Conservation (phyloP, 2,329 filamentous ascomycete genomes). For the Cladosporium oxysporum region DNA sequence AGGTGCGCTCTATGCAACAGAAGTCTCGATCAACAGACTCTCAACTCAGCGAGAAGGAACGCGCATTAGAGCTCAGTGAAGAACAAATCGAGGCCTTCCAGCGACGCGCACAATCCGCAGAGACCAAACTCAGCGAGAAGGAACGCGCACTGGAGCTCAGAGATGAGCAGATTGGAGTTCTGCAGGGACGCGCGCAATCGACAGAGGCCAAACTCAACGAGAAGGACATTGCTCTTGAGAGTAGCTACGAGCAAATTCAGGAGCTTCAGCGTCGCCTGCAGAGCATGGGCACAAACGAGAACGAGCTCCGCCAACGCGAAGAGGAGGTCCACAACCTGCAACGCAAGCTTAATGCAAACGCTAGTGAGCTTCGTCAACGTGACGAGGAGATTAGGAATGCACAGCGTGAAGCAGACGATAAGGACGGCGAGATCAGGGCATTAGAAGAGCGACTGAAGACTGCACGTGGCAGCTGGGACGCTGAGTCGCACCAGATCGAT, state of each 20-base stretch:
- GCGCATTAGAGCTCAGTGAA: slow-evolving; percentile 19
- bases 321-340: slow-evolving; percentile 28
- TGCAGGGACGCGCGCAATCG: slow-evolving; percentile 5
- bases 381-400: slow-evolving; percentile 64
- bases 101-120: slow-evolving; percentile 21
- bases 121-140: slow-evolving; percentile 36
- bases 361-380: slow-evolving; percentile 32
- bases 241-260: slow-evolving; percentile 33
- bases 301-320: slow-evolving; percentile 13
- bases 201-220: slow-evolving; percentile 33
- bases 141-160: slow-evolving; percentile 38
- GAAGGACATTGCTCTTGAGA: slow-evolving; percentile 25
- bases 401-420: slow-evolving; percentile 39
- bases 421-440: slow-evolving; percentile 40
- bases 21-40: slow-evolving; percentile 32
- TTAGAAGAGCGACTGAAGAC: slow-evolving; percentile 40
- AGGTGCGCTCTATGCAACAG: slow-evolving; percentile 37
- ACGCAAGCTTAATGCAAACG: slow-evolving; percentile 29
- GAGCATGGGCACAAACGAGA: not conserved
- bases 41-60: slow-evolving; percentile 21
- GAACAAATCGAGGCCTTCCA: slow-evolving; percentile 17
- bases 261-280: slow-evolving; percentile 38
- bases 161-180: slow-evolving; percentile 4
- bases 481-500: slow-evolving; percentile 40
- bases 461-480: slow-evolving; percentile 42